These are phyloP conservation scores for Penicillium sp. DNA, from an alignment of 2,329 filamentous ascomycete species.

Conservation along the genomic window DNA sequence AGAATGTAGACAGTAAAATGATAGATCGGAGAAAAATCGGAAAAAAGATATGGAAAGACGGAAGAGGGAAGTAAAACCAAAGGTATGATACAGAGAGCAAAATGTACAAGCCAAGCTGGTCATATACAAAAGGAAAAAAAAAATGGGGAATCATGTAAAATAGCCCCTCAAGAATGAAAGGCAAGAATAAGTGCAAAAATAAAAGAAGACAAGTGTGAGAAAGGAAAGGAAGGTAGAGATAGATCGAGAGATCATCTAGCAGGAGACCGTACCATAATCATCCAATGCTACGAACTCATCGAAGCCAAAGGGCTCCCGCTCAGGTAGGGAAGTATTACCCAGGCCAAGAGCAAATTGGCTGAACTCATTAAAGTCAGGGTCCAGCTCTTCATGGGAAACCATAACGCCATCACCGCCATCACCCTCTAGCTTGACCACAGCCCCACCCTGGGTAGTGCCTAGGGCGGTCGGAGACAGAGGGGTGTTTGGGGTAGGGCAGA, in stretches of 20 bases:
- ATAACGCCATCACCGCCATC: conserved; percentile 33
- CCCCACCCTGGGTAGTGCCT: conserved; percentile 12
- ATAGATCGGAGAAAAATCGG: conserved; percentile 4
- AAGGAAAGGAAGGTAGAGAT: conserved; percentile 23
- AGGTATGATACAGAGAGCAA: conserved; percentile 32
- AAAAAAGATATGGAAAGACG: conserved; percentile 22
- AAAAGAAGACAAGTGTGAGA: conserved; percentile 20
- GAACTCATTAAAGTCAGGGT: conserved; percentile 43
- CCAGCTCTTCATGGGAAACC: conserved; percentile 37
- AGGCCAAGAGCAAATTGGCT: conserved; percentile 41
- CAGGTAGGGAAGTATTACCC: conserved; percentile 33
- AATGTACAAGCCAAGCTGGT: conserved; percentile 26
- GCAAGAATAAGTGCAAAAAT: conserved; percentile 29
- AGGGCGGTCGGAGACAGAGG: conserved; percentile 36
- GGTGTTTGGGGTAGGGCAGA: conserved; percentile 41
- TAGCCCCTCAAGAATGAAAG: conserved; percentile 21
- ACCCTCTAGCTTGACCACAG: conserved; percentile 24
- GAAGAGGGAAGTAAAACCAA: conserved; percentile 36
- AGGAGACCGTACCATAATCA: conserved; percentile 40
- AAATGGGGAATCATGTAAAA: conserved; percentile 4
- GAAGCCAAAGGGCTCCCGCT: conserved; percentile 37
- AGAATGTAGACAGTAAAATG: not conserved
- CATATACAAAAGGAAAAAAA: conserved; percentile 20
- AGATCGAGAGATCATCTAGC: conserved; percentile 31
- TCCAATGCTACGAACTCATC: conserved; percentile 43